These are phyloP conservation scores for Hordeum pubiflorum DNA, from an alignment of 202 grass and related monocot genomes.

Conservation along the genomic window DNA sequence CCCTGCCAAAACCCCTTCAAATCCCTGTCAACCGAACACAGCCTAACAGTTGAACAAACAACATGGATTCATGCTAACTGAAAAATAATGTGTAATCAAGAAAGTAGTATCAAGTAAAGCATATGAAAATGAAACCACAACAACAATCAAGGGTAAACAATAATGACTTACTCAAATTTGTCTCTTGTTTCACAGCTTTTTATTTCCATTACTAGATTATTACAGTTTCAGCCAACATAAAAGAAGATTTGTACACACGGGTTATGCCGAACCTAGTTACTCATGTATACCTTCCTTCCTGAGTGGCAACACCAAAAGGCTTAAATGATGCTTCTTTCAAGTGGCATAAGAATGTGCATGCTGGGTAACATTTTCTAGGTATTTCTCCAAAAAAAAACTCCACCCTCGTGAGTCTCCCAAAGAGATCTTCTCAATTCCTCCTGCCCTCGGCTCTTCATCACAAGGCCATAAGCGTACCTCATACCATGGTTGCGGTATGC, in stretches of 20 bases:
- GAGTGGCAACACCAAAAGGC: not conserved
- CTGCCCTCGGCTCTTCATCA: conserved; percentile 56
- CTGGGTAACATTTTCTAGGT: conserved; percentile 43
- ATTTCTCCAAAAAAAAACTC: conserved; percentile 38
- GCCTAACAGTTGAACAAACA: not conserved
- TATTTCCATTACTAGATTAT: not conserved
- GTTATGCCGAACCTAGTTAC: not conserved
- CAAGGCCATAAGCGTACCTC: conserved; percentile 61
- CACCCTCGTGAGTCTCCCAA: conserved; percentile 47
- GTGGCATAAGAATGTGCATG: conserved; percentile 42
- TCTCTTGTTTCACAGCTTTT: not conserved
- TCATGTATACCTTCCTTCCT: not conserved
- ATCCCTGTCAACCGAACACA: too few relatives aligned
- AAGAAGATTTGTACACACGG: not conserved
- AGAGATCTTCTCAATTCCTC: conserved; percentile 49
- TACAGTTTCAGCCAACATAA: not conserved
- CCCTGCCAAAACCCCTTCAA: too few relatives aligned
- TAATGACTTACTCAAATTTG: not conserved
- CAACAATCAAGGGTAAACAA: not conserved
- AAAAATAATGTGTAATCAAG: not conserved
- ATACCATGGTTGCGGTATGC: conserved; percentile 59
- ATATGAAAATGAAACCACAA: not conserved
- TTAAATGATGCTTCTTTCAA: conserved; percentile 27
- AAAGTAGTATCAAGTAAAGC: not conserved
- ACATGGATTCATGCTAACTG: not conserved